phyloP scores from a whole-genome alignment of 129 eudicot genomes.

The Heracleum sosnowskyi region DNA sequence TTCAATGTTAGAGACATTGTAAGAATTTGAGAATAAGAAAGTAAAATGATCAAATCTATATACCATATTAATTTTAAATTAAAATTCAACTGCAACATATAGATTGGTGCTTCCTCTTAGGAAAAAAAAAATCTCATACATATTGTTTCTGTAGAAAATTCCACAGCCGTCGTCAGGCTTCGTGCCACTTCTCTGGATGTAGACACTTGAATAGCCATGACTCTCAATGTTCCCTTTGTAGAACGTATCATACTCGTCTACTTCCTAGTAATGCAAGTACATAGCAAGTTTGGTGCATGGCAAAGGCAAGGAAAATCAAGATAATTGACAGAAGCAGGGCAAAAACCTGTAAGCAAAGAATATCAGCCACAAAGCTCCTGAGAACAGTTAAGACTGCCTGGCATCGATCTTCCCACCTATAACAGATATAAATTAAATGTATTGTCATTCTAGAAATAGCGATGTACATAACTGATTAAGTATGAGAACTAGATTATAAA shows the following conservation, averaged over 20 bases:
- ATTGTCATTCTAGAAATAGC: too few relatives aligned
- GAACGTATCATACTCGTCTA: conserved; percentile 83
- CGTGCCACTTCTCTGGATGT: conserved; percentile 64
- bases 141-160: conserved; percentile 62
- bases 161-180: conserved; percentile 97
- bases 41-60: too few relatives aligned
- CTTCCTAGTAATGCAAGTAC: conserved; percentile 42
- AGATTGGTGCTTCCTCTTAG: neutral
- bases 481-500: neutral
- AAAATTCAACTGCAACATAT: neutral
- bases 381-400: conserved; percentile 60
- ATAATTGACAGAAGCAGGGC: neutral
- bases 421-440: neutral
- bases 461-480: neutral
- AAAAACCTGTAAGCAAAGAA: conserved; percentile 86
- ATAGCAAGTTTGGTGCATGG: neutral
- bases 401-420: conserved; percentile 95
- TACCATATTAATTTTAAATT: neutral
- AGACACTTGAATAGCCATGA: conserved; percentile 70
- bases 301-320: neutral
- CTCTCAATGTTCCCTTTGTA: conserved; percentile 66
- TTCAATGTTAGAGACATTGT: too few relatives aligned
- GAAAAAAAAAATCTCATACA: conserved; percentile 24
- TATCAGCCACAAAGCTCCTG: conserved; percentile 62
- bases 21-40: too few relatives aligned